Percentiles rank a stretch among this genome's conserved stretches.
Evolutionary conservation across 805 yeast species (phyloP).

Genomic region (Novakomyces olei): DNA sequence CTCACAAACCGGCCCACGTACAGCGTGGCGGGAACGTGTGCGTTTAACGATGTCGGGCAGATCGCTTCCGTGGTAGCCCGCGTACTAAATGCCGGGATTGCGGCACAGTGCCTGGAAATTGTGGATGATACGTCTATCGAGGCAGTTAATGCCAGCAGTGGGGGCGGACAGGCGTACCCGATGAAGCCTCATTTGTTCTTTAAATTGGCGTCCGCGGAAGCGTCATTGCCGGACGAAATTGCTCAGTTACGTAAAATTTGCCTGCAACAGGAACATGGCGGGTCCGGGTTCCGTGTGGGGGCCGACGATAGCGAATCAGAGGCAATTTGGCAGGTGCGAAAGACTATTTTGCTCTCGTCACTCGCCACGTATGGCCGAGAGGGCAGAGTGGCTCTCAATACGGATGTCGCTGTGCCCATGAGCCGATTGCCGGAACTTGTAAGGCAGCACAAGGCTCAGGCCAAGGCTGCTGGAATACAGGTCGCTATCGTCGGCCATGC

Average conservation of each 20-base stretch:
- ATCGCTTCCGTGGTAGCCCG: constrained; percentile 52
- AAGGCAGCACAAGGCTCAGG: constrained; percentile 38
- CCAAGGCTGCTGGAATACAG: constrained; percentile 31
- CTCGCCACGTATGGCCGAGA: constrained; percentile 42
- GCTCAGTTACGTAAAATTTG: constrained; percentile 25
- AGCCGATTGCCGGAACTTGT: constrained; percentile 42
- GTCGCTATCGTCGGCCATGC: constrained; percentile 68
- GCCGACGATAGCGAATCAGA: constrained; percentile 35
- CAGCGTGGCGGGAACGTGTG: constrained; percentile 43
- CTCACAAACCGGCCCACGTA: constrained; percentile 23
- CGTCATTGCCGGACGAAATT: constrained; percentile 31
- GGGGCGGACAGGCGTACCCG: constrained; percentile 42
- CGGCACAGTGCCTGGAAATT: constrained; percentile 59
- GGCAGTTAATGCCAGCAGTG: constrained; percentile 43
- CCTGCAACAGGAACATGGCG: constrained; percentile 24
- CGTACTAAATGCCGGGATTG: constrained; percentile 44
- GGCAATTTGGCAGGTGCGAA: constrained; percentile 65
- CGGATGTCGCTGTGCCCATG: constrained; percentile 79
- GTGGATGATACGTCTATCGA: constrained; percentile 53
- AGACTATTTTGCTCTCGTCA: constrained; percentile 52
- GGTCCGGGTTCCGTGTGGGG: constrained; percentile 41
- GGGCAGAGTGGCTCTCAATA: constrained; percentile 61
- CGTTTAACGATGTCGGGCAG: constrained; percentile 40
- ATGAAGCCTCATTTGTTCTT: constrained; percentile 51
- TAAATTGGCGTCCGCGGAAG: constrained; percentile 38